These are phyloP conservation scores for Ostreobium quekettii DNA, from an alignment of 139 green algal species.

Conservation along the genomic window DNA sequence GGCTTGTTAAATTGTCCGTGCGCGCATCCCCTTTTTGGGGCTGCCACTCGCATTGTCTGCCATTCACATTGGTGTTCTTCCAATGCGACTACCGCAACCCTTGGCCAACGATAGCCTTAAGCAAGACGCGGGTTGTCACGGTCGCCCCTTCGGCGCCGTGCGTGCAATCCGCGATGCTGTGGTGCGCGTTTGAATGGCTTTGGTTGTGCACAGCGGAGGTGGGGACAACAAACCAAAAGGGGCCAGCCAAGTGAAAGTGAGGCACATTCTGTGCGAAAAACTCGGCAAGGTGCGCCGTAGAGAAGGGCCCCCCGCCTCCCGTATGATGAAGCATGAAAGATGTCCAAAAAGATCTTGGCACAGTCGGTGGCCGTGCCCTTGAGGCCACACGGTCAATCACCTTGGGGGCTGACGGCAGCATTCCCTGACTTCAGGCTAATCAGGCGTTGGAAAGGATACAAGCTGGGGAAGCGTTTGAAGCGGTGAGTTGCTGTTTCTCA, in stretches of 20 bases:
- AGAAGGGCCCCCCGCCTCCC: background rate
- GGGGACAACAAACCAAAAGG: background rate
- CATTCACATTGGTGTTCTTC: too few species aligned
- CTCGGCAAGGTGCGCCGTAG: conserved; percentile 23
- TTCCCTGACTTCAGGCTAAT: background rate
- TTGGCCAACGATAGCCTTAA: too few species aligned
- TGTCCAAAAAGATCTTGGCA: background rate
- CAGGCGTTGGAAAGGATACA: background rate
- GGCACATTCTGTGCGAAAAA: conserved; percentile 38
- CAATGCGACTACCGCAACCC: too few species aligned
- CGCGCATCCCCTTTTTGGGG: background rate
- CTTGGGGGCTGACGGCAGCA: background rate
- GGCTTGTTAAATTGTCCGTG: background rate
- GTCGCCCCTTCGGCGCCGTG: background rate
- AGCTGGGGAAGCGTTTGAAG: background rate
- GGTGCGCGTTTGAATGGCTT: background rate
- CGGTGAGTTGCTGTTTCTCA: too few species aligned
- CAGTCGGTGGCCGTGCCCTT: background rate
- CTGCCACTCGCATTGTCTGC: background rate
- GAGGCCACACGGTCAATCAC: background rate
- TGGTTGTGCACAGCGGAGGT: background rate
- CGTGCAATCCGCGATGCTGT: background rate
- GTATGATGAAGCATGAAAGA: too few species aligned
- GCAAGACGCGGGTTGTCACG: background rate
- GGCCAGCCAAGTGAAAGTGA: conserved; percentile 25